phyloP scores from a whole-genome alignment of 2,329 filamentous ascomycete species.

The Podosphaera aphanis region DNA sequence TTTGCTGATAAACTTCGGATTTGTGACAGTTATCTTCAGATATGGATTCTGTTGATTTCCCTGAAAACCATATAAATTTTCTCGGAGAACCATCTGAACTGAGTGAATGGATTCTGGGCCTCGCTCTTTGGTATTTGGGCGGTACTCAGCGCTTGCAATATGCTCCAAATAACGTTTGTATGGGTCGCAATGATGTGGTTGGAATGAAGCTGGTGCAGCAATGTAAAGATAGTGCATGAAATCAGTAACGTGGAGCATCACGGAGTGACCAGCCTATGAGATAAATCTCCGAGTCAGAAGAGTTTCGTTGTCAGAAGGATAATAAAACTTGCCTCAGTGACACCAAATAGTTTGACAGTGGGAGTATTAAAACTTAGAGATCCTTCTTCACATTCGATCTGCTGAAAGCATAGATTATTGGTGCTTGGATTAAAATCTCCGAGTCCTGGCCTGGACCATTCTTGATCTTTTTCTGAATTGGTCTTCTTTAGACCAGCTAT shows the following conservation, averaged over 20 bases:
- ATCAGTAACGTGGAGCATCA: slow-evolving; percentile 80
- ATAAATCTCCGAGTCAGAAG: too few species aligned
- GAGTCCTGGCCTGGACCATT: slow-evolving; percentile 52
- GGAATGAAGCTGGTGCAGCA: slow-evolving; percentile 64
- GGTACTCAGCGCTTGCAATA: too few species aligned
- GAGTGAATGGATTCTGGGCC: slow-evolving; percentile 67
- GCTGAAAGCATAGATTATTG: slow-evolving; percentile 68
- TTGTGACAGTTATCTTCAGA: slow-evolving; percentile 76
- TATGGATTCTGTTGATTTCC: slow-evolving; percentile 83
- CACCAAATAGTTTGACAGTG: slow-evolving; percentile 79
- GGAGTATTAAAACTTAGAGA: slow-evolving; percentile 51
- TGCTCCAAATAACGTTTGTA: slow-evolving; percentile 66
- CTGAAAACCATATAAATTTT: slow-evolving; percentile 85
- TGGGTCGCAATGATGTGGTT: slow-evolving; percentile 48
- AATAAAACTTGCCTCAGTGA: slow-evolving; percentile 40
- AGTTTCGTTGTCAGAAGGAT: slow-evolving; percentile 4
- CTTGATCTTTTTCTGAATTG: slow-evolving; percentile 81
- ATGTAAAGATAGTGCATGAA: slow-evolving; percentile 95
- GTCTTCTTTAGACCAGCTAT: slow-evolving; percentile 64
- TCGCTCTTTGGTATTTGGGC: too few species aligned
- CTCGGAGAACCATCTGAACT: slow-evolving; percentile 58
- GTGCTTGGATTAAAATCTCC: slow-evolving; percentile 35
- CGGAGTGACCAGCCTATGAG: slow-evolving; percentile 50
- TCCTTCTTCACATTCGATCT: slow-evolving; percentile 88
- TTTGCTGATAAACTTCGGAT: slow-evolving; percentile 61